phyloP scores from a whole-genome alignment of 257 asterid genomes.

The Cordia subcordata region DNA sequence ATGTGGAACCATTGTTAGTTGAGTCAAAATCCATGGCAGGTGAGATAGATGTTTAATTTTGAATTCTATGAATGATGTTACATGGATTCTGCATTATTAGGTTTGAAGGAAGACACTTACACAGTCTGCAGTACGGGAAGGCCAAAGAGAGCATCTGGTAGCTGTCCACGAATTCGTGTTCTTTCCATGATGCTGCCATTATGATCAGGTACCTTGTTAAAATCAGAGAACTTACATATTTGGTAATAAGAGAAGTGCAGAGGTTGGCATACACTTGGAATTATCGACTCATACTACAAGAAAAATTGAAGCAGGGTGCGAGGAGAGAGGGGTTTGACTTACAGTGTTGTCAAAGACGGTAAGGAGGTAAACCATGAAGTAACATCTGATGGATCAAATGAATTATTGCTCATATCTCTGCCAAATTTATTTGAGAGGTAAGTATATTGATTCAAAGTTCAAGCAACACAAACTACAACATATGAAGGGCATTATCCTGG shows the following conservation, averaged over 20 bases:
- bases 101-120: slow-evolving; percentile 30
- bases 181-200: slow-evolving; percentile 61
- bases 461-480: no score
- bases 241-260: neutral
- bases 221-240: neutral
- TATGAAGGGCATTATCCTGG: no score
- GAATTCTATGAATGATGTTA: no score
- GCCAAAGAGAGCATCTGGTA: slow-evolving; percentile 50
- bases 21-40: neutral
- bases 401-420: slow-evolving; percentile 86
- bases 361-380: slow-evolving; percentile 56
- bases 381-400: slow-evolving; percentile 44
- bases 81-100: no score
- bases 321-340: slow-evolving; percentile 2
- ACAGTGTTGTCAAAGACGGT: slow-evolving; percentile 64
- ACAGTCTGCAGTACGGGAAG: slow-evolving; percentile 65
- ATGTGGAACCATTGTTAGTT: no score
- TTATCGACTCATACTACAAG: neutral
- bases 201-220: slow-evolving; percentile 5
- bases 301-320: slow-evolving; percentile 8
- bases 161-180: slow-evolving; percentile 43
- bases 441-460: neutral
- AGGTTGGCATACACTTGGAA: neutral
- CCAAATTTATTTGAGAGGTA: neutral
- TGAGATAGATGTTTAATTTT: no score